phyloP scores from a whole-genome alignment of 2,329 filamentous ascomycete species.

The Xylaria sp. region DNA sequence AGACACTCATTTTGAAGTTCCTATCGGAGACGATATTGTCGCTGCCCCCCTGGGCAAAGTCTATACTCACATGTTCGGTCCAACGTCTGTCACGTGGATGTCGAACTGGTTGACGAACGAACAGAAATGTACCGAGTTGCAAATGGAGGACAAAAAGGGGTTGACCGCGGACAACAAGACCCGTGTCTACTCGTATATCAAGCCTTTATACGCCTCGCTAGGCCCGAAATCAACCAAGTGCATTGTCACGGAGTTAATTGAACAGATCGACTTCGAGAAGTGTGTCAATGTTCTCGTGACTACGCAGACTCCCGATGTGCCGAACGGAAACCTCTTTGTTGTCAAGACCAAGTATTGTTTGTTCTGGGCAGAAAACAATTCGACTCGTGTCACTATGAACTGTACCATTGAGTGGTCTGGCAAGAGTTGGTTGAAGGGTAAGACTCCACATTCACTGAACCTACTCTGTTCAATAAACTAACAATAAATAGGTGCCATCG shows the following conservation, averaged over 20 bases:
- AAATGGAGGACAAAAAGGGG: conserved; percentile 79
- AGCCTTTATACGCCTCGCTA: conserved; percentile 76
- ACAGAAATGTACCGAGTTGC: conserved; percentile 83
- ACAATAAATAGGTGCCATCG: conserved; percentile 69
- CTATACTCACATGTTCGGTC: conserved; percentile 82
- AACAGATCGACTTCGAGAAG: conserved; percentile 80
- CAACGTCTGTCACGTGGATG: conserved; percentile 74
- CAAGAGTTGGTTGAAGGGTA: conserved; percentile 97
- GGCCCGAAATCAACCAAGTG: conserved; percentile 95
- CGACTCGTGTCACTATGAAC: conserved; percentile 79
- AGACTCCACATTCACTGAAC: conserved; percentile 22
- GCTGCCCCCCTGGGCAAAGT: conserved; percentile 86
- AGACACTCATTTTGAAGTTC: conserved; percentile 74
- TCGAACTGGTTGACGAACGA: conserved; percentile 78
- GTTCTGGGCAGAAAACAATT: conserved; percentile 82
- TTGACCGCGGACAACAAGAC: conserved; percentile 68
- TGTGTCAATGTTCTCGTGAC: conserved; percentile 74
- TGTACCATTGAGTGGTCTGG: conserved; percentile 93
- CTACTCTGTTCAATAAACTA: conserved; percentile 21
- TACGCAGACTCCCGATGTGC: conserved; percentile 91
- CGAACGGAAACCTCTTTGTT: conserved; percentile 83
- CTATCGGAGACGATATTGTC: conserved; percentile 80
- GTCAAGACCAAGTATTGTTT: conserved; percentile 94
- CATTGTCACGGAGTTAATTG: conserved; percentile 78
- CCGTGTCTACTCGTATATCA: conserved; percentile 81